Conservation (phyloP, 306 rosid species). For the Glycine soja region DNA sequence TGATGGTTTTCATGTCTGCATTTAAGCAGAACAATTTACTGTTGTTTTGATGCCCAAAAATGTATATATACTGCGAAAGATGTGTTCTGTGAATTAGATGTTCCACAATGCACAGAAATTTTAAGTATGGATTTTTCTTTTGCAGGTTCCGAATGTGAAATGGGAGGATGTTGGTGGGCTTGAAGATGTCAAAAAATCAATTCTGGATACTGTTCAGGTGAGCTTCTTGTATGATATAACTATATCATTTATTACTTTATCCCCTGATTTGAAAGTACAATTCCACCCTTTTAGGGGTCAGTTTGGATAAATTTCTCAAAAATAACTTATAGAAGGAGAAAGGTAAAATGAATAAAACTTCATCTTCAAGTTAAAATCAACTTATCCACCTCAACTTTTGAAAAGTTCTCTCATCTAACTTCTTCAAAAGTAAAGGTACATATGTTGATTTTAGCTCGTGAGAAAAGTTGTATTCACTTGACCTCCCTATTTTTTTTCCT, state of each 20-base stretch:
- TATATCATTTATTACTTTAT: not conserved
- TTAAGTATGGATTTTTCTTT: slow-evolving; percentile 27
- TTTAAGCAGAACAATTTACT: slow-evolving; percentile 36
- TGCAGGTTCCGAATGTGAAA: slow-evolving; percentile 93
- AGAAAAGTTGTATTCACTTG: not conserved
- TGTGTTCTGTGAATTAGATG: slow-evolving; percentile 13
- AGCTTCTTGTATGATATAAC: slow-evolving; percentile 36
- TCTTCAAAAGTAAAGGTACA: not conserved
- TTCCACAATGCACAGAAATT: slow-evolving; percentile 33
- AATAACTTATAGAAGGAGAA: not conserved
- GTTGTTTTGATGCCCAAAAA: slow-evolving; percentile 35
- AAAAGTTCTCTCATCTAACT: not conserved
- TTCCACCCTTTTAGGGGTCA: not conserved
- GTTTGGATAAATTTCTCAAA: not conserved
- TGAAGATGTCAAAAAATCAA: slow-evolving; percentile 95
- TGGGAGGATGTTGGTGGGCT: slow-evolving; percentile 99
- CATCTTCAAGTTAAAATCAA: not conserved
- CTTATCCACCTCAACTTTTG: not conserved
- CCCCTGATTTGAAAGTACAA: slow-evolving; percentile 19
- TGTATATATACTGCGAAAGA: not conserved
- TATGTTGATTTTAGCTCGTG: not conserved
- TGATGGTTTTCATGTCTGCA: slow-evolving; percentile 32
- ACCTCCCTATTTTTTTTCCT: not conserved
- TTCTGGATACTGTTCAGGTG: slow-evolving; percentile 98
- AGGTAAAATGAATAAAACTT: not conserved